A percentile compares a stretch with the other conserved stretches of the same genome.
Conservation (phyloP, 495 filamentous ascomycete species). For the Neurospora discreta region DNA sequence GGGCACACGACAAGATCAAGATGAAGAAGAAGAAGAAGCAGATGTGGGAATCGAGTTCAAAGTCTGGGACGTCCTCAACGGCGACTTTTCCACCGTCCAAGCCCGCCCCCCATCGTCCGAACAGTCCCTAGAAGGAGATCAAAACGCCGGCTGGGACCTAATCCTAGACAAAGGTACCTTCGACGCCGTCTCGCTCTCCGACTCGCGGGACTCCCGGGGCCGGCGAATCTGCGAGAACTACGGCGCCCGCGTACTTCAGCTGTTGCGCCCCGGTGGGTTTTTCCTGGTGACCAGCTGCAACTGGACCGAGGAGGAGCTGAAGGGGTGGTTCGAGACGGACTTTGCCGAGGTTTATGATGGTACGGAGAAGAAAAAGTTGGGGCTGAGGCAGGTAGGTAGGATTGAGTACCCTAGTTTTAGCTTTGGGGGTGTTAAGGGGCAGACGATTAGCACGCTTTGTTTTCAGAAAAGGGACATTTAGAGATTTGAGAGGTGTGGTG, state of each 20-base stretch:
- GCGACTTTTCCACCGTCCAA: constrained; percentile 18
- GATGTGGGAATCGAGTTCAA: constrained; percentile 45
- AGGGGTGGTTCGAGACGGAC: constrained; percentile 53
- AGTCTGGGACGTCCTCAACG: constrained; percentile 65
- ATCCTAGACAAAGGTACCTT: constrained; percentile 96
- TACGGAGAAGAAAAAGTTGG: not conserved
- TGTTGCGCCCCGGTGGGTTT: constrained; percentile 59
- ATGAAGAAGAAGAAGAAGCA: not conserved
- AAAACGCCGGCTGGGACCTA: constrained; percentile 60
- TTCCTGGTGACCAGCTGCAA: constrained; percentile 91
- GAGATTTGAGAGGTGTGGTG: not conserved
- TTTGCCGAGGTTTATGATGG: constrained; percentile 4
- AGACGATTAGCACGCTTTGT: constrained; percentile 73
- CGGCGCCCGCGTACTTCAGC: constrained; percentile 45
- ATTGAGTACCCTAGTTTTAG: constrained; percentile 75
- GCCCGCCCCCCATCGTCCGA: not conserved
- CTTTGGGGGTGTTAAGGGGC: constrained; percentile 78
- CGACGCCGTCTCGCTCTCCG: constrained; percentile 73
- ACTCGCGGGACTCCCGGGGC: constrained; percentile 42
- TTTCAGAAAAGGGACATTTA: constrained; percentile 39
- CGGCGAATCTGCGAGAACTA: constrained; percentile 63
- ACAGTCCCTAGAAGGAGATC: constrained; percentile 6
- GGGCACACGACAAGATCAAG: not conserved
- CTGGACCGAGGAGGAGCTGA: constrained; percentile 88
- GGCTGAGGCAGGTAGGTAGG: constrained; percentile 41